Evolutionary conservation across 169 alveolate species (phyloP).

Genomic region (Plasmodium fragile): DNA sequence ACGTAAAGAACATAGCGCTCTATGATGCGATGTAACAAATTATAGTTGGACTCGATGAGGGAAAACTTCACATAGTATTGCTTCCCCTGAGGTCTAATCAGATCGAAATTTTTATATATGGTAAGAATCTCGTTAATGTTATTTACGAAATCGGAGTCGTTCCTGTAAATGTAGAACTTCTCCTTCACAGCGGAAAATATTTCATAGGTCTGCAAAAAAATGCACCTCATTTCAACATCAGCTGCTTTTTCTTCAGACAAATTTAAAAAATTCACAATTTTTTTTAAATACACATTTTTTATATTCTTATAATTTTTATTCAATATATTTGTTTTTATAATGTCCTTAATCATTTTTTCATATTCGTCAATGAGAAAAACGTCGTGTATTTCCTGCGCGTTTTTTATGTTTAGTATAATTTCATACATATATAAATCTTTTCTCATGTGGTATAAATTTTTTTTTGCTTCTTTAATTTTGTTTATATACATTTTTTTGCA

Average conservation of each 20-base stretch:
- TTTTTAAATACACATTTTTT: constrained; percentile 71
- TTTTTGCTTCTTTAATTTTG: constrained; percentile 26
- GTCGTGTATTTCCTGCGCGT: constrained; percentile 43
- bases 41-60: constrained; percentile 26
- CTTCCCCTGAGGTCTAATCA: constrained; percentile 17
- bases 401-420: constrained; percentile 58
- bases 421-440: constrained; percentile 50
- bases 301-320: constrained; percentile 58
- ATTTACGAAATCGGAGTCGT: constrained; percentile 30
- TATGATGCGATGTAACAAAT: constrained; percentile 22
- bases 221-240: constrained; percentile 50
- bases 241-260: constrained; percentile 46
- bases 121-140: constrained; percentile 50
- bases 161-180: constrained; percentile 51
- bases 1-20: constrained; percentile 68
- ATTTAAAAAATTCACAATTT: constrained; percentile 66
- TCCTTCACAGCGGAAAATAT: constrained; percentile 32
- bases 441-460: constrained; percentile 50
- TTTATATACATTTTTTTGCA: constrained; percentile 73
- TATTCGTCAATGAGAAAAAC: constrained; percentile 45
- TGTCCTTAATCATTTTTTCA: constrained; percentile 67
- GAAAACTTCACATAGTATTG: constrained; percentile 39
- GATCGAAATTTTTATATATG: constrained; percentile 43
- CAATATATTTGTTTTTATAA: constrained; percentile 58
- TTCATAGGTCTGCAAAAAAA: constrained; percentile 26